Base-by-base conservation (phyloP, 495 filamentous ascomycete species). In the Penicillium waksmanii region DNA sequence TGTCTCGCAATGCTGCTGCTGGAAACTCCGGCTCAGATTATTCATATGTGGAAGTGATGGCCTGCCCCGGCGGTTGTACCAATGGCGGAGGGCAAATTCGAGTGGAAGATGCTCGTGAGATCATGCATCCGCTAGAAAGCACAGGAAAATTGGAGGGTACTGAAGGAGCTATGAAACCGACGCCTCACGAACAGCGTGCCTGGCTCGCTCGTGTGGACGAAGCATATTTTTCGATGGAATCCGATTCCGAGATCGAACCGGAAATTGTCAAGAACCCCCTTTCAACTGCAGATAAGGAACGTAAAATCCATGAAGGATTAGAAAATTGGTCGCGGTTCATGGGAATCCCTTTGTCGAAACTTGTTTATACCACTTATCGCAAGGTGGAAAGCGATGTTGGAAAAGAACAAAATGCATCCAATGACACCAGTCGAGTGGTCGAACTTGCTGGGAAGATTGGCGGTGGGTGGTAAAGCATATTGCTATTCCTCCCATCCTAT, bases 1-100 rank as follows among this genome's bases (percentile, higher is more conserved):
- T 69, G 23, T 74, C 73, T 19, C 73, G 76, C 3, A 72, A 73
- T 52, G 63, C 62, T 3, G 67, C 66, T 0, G 46, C 72, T 3
- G 66, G 66, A 13, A 75, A 77, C 13, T 71, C 81, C 5, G 80
- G 73, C 17, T 68, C 74, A 19, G 90, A 95, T 12, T 93, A 91
- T 67, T 85, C 86, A 21, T 98, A 96, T 74, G 91, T 98, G 11
- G 95, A 98, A 69, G 96, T 98, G 35, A 98, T 98, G 95, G 95
- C 95, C 27, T 98, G 95, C 74, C 95, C 95, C 0, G 95, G 96
- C 10, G 95, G 95, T 1, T 98, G 95, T 72, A 98, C 95, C 50
- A 98, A 98, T 68, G 95, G 95, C 0, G 95, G 95, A 21, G 95
- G 95, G 1, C 95, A 98, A 78, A 88, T 98, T 58, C 94, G 96